Evolutionary conservation across 441 rosid genomes (phyloP).

Genomic region (Eugenia klotzschiana): DNA sequence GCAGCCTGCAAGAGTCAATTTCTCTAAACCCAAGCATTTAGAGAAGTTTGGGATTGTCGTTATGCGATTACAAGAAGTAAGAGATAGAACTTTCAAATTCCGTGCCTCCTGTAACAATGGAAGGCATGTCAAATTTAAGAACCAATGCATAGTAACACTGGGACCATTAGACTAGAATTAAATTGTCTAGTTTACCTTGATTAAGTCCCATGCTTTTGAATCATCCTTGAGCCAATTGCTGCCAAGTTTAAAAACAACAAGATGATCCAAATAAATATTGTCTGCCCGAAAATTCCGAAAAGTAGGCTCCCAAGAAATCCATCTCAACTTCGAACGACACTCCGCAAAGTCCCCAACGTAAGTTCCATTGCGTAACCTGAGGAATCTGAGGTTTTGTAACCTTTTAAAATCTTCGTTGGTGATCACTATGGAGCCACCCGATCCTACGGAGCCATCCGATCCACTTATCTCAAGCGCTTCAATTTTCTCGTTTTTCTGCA

Average conservation of each 20-base stretch:
- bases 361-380: fast-evolving
- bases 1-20: neutral
- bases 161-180: fast-evolving
- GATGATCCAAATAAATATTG: fast-evolving
- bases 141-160: neutral
- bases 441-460: too few relatives aligned
- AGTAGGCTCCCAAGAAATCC: fast-evolving
- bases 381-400: neutral
- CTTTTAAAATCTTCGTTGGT: neutral
- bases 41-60: neutral
- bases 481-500: neutral
- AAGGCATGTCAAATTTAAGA: neutral
- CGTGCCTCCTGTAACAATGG: neutral
- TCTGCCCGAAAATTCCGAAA: fast-evolving
- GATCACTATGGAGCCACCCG: fast-evolving
- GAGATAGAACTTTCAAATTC: neutral
- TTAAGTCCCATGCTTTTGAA: neutral
- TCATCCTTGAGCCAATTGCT: fast-evolving
- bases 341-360: neutral
- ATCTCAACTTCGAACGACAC: neutral
- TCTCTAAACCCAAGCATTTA: neutral
- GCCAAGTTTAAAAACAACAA: neutral
- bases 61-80: fast-evolving
- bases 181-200: neutral
- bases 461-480: neutral